Base-by-base conservation (phyloP, 768 basidiomycete genomes). In the Serendipita indica region DNA sequence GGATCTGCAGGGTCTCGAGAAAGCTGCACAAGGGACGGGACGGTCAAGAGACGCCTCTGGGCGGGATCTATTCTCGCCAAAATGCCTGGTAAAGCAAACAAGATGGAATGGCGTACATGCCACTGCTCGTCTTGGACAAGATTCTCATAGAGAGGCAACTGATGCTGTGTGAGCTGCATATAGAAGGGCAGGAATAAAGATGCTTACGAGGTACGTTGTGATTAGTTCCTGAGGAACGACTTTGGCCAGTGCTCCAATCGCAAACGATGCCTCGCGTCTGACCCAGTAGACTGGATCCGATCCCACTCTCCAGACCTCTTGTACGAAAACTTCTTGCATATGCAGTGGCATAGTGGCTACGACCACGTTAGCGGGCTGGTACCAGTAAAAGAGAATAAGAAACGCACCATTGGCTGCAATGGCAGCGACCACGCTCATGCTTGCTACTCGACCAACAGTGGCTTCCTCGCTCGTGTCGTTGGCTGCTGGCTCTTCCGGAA, bases 371-470 rank as follows among this genome's bases (percentile, higher is more conserved):
- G 10, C 16, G n/a, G 35, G 4, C 32, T 54, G 25, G n/a, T 43
- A 37, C 20, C n/a, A n/a, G 3, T 32, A 46, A 59, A 25, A 16
- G 22, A 28, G n/a, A 33, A 61, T 33, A 41, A 22, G 32, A 18
- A 56, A 73, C 77, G 67, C 68, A 86, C 84, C 83, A 62, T 80
- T 82, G 27, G 89, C 87, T 30, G 86, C 79, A 12, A 91, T 81
- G 5, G 89, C 83, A 35, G 91, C 91, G 74, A 94, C 87, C 56
- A 96, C 72, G 67, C 88, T 89, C 90, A 96, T 91, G 65, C 89
- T 89, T 3, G 89, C 87, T 52, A 94, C 73, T 60, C 90, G 78
- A 3, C 93, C 93, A 18, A 90, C 77, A 3, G 86, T 81, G 13
- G 85, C 88, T 67, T 93, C 89, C 63, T 89, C 80, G 30, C 71